phyloP scores from a whole-genome alignment of 2,329 filamentous ascomycete species.

The Botrytis hyacinthi region DNA sequence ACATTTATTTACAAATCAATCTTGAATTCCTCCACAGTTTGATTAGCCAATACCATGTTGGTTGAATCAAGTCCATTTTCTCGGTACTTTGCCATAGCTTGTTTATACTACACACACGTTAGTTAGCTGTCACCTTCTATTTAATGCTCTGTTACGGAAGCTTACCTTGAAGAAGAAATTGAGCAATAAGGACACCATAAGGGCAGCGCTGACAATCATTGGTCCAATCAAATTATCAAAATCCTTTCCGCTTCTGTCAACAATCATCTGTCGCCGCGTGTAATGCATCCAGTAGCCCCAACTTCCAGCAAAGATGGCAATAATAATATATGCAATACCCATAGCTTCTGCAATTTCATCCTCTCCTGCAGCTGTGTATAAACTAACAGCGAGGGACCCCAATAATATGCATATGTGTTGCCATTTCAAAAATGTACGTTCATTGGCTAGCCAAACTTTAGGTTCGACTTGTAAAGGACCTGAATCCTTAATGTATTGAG shows the following conservation, averaged over 20 bases:
- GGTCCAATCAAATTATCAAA: slow-evolving; percentile 90
- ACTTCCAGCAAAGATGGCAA: slow-evolving; percentile 76
- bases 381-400: slow-evolving; percentile 74
- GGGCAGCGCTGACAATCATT: slow-evolving; percentile 73
- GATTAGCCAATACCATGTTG: slow-evolving; percentile 17
- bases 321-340: slow-evolving; percentile 77
- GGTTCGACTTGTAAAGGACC: slow-evolving; percentile 91
- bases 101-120: slow-evolving; percentile 30
- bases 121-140: slow-evolving; percentile 10
- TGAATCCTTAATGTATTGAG: slow-evolving; percentile 88
- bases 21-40: slow-evolving; percentile 13
- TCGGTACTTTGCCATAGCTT: slow-evolving; percentile 26
- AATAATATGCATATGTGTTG: slow-evolving; percentile 91
- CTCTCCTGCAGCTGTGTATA: slow-evolving; percentile 84
- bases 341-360: slow-evolving; percentile 74
- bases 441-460: slow-evolving; percentile 98
- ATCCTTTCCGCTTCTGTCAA: slow-evolving; percentile 82
- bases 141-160: background rate
- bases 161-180: slow-evolving; percentile 86
- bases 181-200: slow-evolving; percentile 74
- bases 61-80: background rate
- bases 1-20: slow-evolving; percentile 21
- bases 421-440: slow-evolving; percentile 98
- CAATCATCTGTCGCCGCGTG: slow-evolving; percentile 73
- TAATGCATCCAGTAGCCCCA: slow-evolving; percentile 90